Base-by-base conservation (phyloP, 1,139 yeast genomes). In the Lodderomyces margitis region DNA sequence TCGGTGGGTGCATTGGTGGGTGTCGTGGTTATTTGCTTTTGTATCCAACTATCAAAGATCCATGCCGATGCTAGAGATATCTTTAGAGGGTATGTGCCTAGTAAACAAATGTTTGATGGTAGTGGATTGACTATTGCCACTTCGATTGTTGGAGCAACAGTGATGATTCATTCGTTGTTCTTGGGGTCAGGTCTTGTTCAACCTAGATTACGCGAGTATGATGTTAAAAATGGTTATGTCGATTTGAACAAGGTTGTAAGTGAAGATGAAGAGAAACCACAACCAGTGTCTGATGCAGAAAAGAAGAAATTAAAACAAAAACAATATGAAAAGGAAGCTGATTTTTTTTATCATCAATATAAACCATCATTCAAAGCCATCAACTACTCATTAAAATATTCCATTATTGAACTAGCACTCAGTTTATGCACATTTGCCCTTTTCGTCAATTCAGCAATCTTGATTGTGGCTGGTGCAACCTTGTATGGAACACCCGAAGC, bases 81-180 rank as follows among this genome's bases (percentile, higher is more conserved):
- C 5, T 78, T 87, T 51, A 66, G 87, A 47, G 95, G 95, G 0
- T 87, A 66, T 61, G 77, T 76, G 0, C 95, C 95, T 1, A 81
- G 88, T 0, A 59, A 62, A 25, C 75, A 78, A 48, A 75, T 85
- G 73, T 74, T 86, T 47, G 67, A 75, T 38, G 78, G 80, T 10
- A 68, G 68, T 42, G 92, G 94, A 6, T 65, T 86, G 57, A 81
- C 86, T 47, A 77, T 82, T 37, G 87, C 92, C 5, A 82, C 88
- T 19, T 84, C 91, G 14, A 80, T 87, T 51, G 67, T 87, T 37
- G 94, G 94, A 27, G 86, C 89, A 34, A 84, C 92, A 0, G 91
- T 84, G 8, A 85, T 85, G 94, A 91, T 92, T 5, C 92, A 84
- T 56, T 81, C 88, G 0, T 68, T 85, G 44, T 84, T 79, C 52